These are phyloP conservation scores for Ophiognomonia clavigignenti-juglandacearum DNA, from an alignment of 2,329 filamentous ascomycete genomes.

Conservation along the genomic window DNA sequence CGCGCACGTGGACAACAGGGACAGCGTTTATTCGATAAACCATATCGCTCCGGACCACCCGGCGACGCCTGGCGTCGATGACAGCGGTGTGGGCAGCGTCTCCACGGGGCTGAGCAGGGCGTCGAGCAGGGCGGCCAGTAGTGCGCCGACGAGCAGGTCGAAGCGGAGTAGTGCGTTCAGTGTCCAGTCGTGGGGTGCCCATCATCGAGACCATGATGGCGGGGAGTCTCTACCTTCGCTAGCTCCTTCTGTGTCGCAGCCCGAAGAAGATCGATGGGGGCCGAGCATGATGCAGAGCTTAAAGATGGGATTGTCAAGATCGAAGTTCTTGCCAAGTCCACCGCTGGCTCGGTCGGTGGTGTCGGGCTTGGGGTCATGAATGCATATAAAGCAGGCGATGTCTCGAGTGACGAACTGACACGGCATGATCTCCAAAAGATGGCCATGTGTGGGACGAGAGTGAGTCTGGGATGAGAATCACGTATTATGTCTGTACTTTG, in stretches of 20 bases:
- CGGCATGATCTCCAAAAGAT: no score
- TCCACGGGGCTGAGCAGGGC: no score
- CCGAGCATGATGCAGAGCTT: slow-evolving; percentile 3
- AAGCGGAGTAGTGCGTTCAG: neutral
- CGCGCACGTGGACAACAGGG: neutral
- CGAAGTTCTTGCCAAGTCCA: neutral
- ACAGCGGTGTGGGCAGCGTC: neutral
- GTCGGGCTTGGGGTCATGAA: neutral
- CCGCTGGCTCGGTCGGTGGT: neutral
- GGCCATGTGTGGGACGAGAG: no score
- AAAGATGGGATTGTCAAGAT: neutral
- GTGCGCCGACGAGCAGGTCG: neutral
- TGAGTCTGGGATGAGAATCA: no score
- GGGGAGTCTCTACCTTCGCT: neutral
- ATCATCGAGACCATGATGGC: no score
- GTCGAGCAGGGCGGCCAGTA: neutral
- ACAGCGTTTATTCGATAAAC: no score
- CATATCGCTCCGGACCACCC: no score
- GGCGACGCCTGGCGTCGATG: neutral
- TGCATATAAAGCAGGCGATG: no score
- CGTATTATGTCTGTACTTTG: neutral
- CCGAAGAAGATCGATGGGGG: slow-evolving; percentile 4
- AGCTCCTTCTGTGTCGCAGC: neutral
- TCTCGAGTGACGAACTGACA: no score
- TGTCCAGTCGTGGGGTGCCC: no score